Evolutionary conservation across 2,329 filamentous ascomycete genomes (phyloP).

Genomic region (Alternaria triticimaculans): DNA sequence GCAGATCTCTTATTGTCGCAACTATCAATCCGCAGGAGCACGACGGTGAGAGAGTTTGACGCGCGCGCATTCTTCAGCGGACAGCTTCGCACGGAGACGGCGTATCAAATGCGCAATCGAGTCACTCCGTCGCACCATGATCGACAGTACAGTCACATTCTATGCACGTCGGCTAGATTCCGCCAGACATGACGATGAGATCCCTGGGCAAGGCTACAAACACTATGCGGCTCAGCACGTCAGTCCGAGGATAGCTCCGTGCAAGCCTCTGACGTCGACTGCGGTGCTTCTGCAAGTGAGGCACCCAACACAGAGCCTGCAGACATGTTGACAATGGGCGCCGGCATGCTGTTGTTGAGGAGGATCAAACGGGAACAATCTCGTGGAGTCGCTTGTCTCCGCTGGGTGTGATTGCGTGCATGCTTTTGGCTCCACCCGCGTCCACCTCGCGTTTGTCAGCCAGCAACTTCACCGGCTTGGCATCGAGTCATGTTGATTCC

Average conservation of each 20-base stretch:
- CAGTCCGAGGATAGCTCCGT: background rate
- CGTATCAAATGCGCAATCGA: slow-evolving; percentile 8
- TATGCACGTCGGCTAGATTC: background rate
- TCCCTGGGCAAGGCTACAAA: background rate
- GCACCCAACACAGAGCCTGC: background rate
- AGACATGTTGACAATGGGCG: background rate
- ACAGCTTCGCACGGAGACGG: slow-evolving; percentile 19
- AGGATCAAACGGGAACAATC: background rate
- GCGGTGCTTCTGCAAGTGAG: background rate
- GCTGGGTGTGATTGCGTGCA: background rate
- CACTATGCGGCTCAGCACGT: background rate
- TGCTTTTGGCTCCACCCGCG: slow-evolving; percentile 1
- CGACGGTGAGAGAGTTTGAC: background rate
- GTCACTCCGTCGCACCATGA: background rate
- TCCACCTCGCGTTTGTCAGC: background rate
- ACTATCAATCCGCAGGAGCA: background rate
- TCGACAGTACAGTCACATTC: background rate
- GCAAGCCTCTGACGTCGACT: background rate
- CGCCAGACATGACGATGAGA: slow-evolving; percentile 3
- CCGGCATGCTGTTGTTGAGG: background rate
- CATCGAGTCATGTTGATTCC: background rate
- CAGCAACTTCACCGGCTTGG: background rate
- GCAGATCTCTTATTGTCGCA: slow-evolving; percentile 4
- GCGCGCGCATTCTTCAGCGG: slow-evolving; percentile 18
- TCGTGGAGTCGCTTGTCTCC: background rate